These are phyloP conservation scores for Chlamydomonas schloesseri DNA, from an alignment of 139 green algal genomes.

Conservation along the genomic window DNA sequence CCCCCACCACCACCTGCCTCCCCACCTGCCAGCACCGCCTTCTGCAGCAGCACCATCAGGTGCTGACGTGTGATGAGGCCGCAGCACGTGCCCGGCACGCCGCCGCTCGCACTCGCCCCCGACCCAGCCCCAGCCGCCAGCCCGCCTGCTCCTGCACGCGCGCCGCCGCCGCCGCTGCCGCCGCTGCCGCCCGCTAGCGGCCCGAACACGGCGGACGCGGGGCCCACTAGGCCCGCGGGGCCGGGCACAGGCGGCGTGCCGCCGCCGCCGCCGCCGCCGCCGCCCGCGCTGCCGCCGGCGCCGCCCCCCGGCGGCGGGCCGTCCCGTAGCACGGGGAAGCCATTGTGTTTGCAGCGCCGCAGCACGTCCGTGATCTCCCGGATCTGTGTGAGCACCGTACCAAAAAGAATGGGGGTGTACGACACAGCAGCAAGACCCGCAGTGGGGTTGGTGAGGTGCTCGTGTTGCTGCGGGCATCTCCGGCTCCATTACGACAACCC, in stretches of 20 bases:
- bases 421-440: too few relatives aligned
- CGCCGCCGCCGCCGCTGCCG: neutral
- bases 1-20: neutral
- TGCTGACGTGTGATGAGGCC: constrained; percentile 84
- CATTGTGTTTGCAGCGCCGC: constrained; percentile 56
- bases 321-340: constrained; percentile 52
- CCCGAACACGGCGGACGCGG: constrained; percentile 77
- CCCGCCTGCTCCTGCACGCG: neutral
- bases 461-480: too few relatives aligned
- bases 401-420: too few relatives aligned
- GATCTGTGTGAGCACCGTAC: constrained; percentile 29
- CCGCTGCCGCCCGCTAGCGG: neutral
- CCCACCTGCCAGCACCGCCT: constrained; percentile 38
- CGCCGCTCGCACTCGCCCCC: too few relatives aligned
- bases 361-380: constrained; percentile 70
- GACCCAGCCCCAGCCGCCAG: too few relatives aligned
- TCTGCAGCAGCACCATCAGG: constrained; percentile 83
- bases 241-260: neutral
- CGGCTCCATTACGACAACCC: too few relatives aligned
- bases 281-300: neutral
- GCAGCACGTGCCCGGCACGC: neutral
- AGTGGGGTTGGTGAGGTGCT: too few relatives aligned
- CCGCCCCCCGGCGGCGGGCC: neutral
- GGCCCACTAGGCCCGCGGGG: constrained; percentile 51
- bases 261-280: neutral